Evolutionary conservation across 768 basidiomycete species (phyloP), one percentile per base, ranked within the genome.

Genomic region (Lactarius sp.): DNA sequence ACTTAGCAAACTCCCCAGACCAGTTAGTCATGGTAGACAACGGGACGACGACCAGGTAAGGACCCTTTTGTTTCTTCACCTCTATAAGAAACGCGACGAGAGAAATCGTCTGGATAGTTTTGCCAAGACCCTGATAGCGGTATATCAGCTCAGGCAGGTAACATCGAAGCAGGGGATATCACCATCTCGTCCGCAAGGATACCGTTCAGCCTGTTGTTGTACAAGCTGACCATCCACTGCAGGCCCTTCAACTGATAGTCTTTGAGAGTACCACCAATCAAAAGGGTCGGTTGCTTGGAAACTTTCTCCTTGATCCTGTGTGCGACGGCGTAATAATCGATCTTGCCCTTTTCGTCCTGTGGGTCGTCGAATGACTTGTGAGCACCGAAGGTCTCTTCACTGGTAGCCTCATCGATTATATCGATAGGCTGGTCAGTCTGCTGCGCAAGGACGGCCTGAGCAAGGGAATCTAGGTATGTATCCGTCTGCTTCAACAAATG

Each of bases 181-280:
- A 86, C 89, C 94, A 96, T 95, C 77, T 94, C 91, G 70, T 98
- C 94, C 64, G 94, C 94, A 50, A 97, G 75, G 68, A 98, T 97
- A 63, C 94, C 94, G 70, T 97, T 95, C 64, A 97, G 81, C 71
- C 87, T 85, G 80, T 97, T 98, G 75, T 98, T 97, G 75, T 94
- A 97, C 77, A 97, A 80, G 75, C 90, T 92, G 70, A 98, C 94
- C 94, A 97, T 96, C 94, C 94, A 98, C 75, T 96, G 94, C 70
- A 98, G 75, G 62, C 94, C 94, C 77, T 95, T 94, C 70, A 97
- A 62, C 75, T 97, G 94, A 72, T 97, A 96, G 52, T 95, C 94
- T 75, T 97, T 98, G 70, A 98, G 79, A 1, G 87, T 92, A 52
- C 94, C 94, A 64, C 94, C 94, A 37, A 90, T 73, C 18, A 97